Evolutionary conservation across 306 rosid genomes (phyloP), one percentile per base, ranked within the genome.

Genomic region (Rosa rugosa): DNA sequence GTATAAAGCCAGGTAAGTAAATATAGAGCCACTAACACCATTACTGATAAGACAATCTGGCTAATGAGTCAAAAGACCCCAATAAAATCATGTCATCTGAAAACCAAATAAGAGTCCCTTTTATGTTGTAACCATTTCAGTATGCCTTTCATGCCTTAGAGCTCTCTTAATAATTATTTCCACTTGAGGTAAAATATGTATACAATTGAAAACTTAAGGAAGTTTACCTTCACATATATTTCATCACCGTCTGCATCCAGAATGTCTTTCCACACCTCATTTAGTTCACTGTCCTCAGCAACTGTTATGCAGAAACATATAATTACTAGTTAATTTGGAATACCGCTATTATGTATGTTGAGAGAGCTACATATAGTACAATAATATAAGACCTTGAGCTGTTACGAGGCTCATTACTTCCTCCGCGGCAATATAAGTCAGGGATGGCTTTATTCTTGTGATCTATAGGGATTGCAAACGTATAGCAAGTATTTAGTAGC

Each of bases 401-500:
- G 98, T 96, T 64, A 96, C 99, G 49, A 96, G 99, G 85, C 98
- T 91, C 99, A 96, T 91, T 72, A 96, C 72, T 89, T 96, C 99
- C 86, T 91, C 97, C 64, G 97, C 88, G 25, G 99, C 94, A 71
- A 96, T 82, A 79, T 91, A 93, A 50, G 90, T 91, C 84, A 95
- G 86, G 20, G 98, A 83, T 66, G 98, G 97, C 82, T 88, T 95
- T 75, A 91, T 93, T 90, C 90, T 86, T 31, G 84, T 76, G 77
- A 95, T 89, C 99, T 95, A 91, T 72, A 72, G 62, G 49, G 65
- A 69, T 88, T 47, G 36, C 31, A 16, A 18, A 40, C 18, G 17
- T 56, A 25, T 13, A 67, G 46, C 5, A 67, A 17, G 23, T 8
- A 49, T 23, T 38, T 14, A 59, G 41, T n/a, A 59, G 25, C 11